Conservation (phyloP, 2,329 filamentous ascomycete genomes). For the Huntiella decipiens region DNA sequence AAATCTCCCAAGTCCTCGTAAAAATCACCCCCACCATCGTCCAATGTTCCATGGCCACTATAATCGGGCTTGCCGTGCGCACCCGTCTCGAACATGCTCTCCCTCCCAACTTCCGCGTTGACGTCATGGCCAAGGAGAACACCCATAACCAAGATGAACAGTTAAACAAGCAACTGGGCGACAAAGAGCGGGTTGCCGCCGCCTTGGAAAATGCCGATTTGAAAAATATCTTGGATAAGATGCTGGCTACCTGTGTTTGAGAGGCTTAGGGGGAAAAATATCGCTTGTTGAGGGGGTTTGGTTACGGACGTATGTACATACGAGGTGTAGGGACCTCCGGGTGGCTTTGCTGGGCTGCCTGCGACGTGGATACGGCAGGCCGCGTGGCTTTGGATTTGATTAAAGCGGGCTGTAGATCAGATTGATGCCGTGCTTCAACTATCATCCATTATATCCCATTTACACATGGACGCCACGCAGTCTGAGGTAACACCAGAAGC, state of each 20-base stretch:
- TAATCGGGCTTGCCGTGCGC: conserved; percentile 83
- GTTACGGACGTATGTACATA: too few relatives aligned
- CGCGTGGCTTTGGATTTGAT: too few relatives aligned
- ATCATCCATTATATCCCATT: too few relatives aligned
- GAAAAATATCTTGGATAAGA: conserved; percentile 74
- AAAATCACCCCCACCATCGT: conserved; percentile 92
- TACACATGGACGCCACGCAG: too few relatives aligned
- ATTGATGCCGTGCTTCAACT: too few relatives aligned
- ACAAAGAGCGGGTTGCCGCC: conserved; percentile 91
- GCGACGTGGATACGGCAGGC: too few relatives aligned
- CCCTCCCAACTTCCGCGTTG: conserved; percentile 77
- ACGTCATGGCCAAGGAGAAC: conserved; percentile 86
- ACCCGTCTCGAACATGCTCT: conserved; percentile 80
- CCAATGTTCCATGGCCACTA: conserved; percentile 88
- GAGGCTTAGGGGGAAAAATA: too few relatives aligned
- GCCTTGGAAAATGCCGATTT: conserved; percentile 86
- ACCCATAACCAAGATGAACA: conserved; percentile 91
- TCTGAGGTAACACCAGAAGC: too few relatives aligned
- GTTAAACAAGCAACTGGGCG: conserved; percentile 88
- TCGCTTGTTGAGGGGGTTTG: too few relatives aligned
- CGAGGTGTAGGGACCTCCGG: too few relatives aligned
- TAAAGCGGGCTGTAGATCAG: too few relatives aligned
- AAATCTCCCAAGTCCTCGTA: conserved; percentile 56
- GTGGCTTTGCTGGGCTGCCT: too few relatives aligned
- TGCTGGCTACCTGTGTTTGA: conserved; percentile 61